These are phyloP conservation scores for Apophysomyces trapeziformis DNA, from an alignment of 371 early-diverging fungal genomes.

Conservation along the genomic window DNA sequence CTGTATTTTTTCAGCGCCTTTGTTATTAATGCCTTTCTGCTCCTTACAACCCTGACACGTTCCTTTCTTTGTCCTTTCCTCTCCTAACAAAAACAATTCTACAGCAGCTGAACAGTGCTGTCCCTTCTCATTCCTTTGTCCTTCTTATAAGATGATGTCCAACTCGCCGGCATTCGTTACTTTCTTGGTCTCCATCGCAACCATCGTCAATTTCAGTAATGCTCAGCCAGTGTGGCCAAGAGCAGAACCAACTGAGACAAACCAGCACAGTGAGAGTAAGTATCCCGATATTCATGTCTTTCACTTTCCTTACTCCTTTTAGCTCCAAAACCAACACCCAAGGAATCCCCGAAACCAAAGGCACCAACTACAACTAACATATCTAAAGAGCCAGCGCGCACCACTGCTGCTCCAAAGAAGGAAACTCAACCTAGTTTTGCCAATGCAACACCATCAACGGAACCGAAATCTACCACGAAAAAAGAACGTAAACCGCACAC, in stretches of 20 bases:
- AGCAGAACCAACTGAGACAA: background rate
- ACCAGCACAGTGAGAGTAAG: background rate
- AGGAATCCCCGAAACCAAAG: constrained; percentile 5
- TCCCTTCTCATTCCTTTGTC: constrained; percentile 8
- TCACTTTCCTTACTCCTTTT: background rate
- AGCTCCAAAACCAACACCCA: constrained; percentile 2
- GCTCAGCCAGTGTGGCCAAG: background rate
- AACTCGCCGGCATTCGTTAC: background rate
- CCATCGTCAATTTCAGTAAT: background rate
- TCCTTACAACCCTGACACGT: constrained; percentile 11
- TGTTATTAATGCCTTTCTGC: constrained; percentile 9
- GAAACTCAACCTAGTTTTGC: background rate
- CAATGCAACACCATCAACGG: background rate
- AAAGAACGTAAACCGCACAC: background rate
- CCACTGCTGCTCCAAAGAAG: background rate
- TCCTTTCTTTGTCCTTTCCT: constrained; percentile 8
- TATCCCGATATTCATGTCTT: background rate
- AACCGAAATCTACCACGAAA: background rate
- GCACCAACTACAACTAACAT: background rate
- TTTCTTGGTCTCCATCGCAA: constrained; percentile 2
- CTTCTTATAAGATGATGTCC: background rate
- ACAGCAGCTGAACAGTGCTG: constrained; percentile 5
- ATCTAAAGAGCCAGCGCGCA: background rate
- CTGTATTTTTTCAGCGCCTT: background rate
- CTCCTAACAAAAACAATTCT: background rate